Evolutionary conservation across 768 basidiomycete genomes (phyloP), one percentile per base, ranked within the genome.

Genomic region (Calocybe indica): DNA sequence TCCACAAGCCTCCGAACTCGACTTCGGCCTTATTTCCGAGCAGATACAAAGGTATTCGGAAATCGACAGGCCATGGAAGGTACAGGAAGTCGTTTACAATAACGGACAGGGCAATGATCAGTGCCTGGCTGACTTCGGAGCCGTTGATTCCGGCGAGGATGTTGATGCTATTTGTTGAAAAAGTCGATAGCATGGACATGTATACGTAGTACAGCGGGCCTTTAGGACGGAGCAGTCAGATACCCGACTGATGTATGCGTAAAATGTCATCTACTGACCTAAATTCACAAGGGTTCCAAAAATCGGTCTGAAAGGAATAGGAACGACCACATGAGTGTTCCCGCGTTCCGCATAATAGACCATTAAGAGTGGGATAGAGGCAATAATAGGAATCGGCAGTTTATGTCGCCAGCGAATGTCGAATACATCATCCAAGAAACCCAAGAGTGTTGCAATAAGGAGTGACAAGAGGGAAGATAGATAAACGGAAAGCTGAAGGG

Each of bases 341-440:
- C 96, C 96, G 7, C 80, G 79, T 57, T 95, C 95, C 2, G 96
- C 92, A 63, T 89, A 95, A 66, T 98, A 99, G 7, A 97, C 95
- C 71, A 98, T 85, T 22, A 99, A 74, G 13, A 98, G 77, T 2
- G 96, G 96, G 11, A 99, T 88, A 14, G 90, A 89, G 0, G 92
- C 95, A 52, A 99, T 88, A 60, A 99, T 80, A 0, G 96, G 96
- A 46, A 99, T 94, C 0, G 96, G 96, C 9, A 99, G 69, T 64
- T 99, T 99, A 67, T 98, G 92, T 48, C 96, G 71, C 96, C 96
- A 99, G 12, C 96, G 83, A 55, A 99, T 97, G 62, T 99, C 96
- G 56, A 98, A 99, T 4, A 98, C 79, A 64, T 99, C 96, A 58
- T 99, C 96, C 39, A 97, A 73, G 62, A 99, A 95, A 31, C 96